These are phyloP conservation scores for Groenewaldozyma salmanticensis DNA, from an alignment of 805 yeast species.

Conservation along the genomic window DNA sequence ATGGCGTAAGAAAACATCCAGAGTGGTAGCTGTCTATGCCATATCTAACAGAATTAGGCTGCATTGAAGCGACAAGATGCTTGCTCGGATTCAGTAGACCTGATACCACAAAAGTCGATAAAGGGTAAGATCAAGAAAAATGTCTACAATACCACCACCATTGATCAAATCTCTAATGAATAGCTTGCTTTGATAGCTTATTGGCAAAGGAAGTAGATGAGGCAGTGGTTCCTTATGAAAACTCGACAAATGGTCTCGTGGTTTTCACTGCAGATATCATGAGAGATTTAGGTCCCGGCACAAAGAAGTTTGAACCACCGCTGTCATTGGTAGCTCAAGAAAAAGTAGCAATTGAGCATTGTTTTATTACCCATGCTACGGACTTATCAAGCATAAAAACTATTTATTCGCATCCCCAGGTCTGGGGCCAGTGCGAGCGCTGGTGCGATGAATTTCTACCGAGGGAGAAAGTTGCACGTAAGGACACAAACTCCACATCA, in stretches of 20 bases:
- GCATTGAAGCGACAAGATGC: slow-evolving; percentile 35
- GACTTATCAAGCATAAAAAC: slow-evolving; percentile 38
- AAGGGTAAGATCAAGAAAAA: slow-evolving; percentile 13
- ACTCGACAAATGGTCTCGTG: slow-evolving; percentile 92
- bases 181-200: slow-evolving; percentile 53
- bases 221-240: slow-evolving; percentile 84
- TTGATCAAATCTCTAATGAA: slow-evolving; percentile 10
- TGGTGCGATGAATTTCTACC: slow-evolving; percentile 36
- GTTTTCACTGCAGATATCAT: slow-evolving; percentile 74
- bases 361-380: slow-evolving; percentile 40
- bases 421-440: slow-evolving; percentile 81
- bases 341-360: slow-evolving; percentile 74
- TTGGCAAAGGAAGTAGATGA: slow-evolving; percentile 42
- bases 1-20: too few relatives aligned
- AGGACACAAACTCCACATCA: slow-evolving; percentile 75
- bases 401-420: slow-evolving; percentile 92
- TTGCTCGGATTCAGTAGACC: slow-evolving; percentile 10
- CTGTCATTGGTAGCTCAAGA: slow-evolving; percentile 59
- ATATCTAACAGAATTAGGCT: neutral
- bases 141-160: neutral
- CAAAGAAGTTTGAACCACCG: neutral
- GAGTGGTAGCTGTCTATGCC: slow-evolving; percentile 43
- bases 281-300: slow-evolving; percentile 35
- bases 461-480: slow-evolving; percentile 31
- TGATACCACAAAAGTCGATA: slow-evolving; percentile 20